These are phyloP conservation scores for Citrus glauca DNA, from an alignment of 345 rosid species.

Conservation along the genomic window DNA sequence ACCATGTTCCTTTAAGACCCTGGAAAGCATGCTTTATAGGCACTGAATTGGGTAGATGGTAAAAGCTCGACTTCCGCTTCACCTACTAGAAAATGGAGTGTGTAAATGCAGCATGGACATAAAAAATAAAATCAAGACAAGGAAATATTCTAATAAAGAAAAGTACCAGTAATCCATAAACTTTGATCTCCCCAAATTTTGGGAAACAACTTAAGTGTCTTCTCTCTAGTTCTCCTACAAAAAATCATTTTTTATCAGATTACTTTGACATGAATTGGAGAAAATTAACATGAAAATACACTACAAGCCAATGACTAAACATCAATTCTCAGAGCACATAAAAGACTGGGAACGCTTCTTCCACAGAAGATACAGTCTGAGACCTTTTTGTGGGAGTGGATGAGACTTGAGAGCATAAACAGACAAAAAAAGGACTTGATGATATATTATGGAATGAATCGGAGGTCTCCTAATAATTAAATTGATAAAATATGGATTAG, in stretches of 20 bases:
- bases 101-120: background rate
- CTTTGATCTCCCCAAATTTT: constrained; percentile 42
- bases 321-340: background rate
- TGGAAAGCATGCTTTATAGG: constrained; percentile 47
- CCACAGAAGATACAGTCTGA: background rate
- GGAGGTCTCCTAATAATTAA: background rate
- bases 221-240: constrained; percentile 54
- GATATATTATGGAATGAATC: background rate
- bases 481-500: background rate
- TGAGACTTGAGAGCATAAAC: background rate
- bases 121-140: background rate
- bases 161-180: constrained; percentile 45
- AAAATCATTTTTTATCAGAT: background rate
- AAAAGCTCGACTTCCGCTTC: constrained; percentile 34
- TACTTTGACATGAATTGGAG: background rate
- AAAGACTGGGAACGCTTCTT: background rate
- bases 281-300: background rate
- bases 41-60: constrained; percentile 40
- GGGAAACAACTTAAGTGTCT: constrained; percentile 44
- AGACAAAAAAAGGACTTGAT: background rate
- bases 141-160: background rate
- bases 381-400: background rate
- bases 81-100: constrained; percentile 28
- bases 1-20: constrained; percentile 34
- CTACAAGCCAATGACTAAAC: background rate